phyloP scores from a whole-genome alignment of 257 asterid genomes.

The Misopates orontium region DNA sequence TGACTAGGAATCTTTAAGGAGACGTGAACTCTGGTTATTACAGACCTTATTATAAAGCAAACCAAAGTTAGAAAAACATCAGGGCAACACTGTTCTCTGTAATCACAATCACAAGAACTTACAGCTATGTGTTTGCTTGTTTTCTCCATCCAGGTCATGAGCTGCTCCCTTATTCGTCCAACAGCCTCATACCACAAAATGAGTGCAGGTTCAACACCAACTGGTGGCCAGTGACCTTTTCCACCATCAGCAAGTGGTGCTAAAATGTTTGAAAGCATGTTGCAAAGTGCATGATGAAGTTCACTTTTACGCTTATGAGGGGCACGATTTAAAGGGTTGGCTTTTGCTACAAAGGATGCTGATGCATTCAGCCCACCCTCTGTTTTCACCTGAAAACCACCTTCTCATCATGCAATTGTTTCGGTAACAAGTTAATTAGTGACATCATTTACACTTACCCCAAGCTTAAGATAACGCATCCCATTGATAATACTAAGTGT shows the following conservation, averaged over 20 bases:
- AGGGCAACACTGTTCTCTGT: not conserved
- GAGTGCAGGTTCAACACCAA: constrained; percentile 92
- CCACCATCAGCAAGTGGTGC: constrained; percentile 98
- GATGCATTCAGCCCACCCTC: constrained; percentile 98
- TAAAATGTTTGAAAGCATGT: constrained; percentile 96
- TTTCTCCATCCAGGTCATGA: constrained; percentile 96
- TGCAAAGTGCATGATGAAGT: constrained; percentile 97
- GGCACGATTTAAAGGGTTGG: constrained; percentile 93
- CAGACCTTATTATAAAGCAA: constrained; percentile 11
- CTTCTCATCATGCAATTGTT: constrained; percentile 36
- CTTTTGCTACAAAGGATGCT: constrained; percentile 98
- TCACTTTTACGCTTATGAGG: constrained; percentile 98
- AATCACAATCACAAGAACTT: constrained; percentile 39
- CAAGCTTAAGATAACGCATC: constrained; percentile 98
- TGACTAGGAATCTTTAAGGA: constrained; percentile 1
- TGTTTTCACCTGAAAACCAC: constrained; percentile 79
- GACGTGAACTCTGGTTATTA: constrained; percentile 13
- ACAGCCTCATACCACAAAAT: constrained; percentile 98
- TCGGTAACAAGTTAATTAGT: constrained; percentile 25
- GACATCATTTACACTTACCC: constrained; percentile 60
- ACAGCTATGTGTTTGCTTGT: constrained; percentile 98
- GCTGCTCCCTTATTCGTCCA: constrained; percentile 85
- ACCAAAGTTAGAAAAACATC: constrained; percentile 10
- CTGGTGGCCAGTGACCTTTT: constrained; percentile 97
- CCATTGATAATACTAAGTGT: constrained; percentile 95